A percentile compares a stretch with the other conserved stretches of the same genome.
These are phyloP conservation scores for Taiozyma sp. DNA, from an alignment of 1,139 yeast species.

Conservation along the genomic window DNA sequence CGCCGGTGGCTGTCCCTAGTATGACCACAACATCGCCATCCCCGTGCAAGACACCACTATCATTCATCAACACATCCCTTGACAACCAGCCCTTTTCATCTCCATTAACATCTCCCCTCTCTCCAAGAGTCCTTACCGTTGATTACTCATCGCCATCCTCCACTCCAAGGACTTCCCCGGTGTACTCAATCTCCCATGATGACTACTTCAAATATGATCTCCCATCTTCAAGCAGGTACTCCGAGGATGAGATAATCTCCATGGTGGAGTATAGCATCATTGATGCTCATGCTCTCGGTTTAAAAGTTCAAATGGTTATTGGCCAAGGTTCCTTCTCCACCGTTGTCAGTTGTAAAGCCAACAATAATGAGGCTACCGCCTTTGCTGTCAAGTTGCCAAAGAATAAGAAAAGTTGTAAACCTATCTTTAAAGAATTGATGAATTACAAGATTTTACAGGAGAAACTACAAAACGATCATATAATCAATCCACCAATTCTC, in stretches of 20 bases:
- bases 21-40: neutral
- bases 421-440: constrained; percentile 27
- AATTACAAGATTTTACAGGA: constrained; percentile 22
- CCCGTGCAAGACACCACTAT: neutral
- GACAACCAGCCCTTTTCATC: neutral
- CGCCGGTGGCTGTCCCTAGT: neutral
- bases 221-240: neutral
- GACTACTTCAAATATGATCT: neutral
- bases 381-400: constrained; percentile 32
- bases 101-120: neutral
- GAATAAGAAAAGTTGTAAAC: constrained; percentile 22
- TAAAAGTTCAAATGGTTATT: constrained; percentile 4
- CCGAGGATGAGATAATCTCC: neutral
- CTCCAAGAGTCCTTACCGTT: neutral
- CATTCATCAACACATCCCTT: neutral
- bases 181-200: neutral
- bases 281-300: neutral
- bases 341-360: constrained; percentile 18
- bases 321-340: constrained; percentile 30
- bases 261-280: neutral
- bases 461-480: constrained; percentile 9
- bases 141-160: neutral
- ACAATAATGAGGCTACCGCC: neutral
- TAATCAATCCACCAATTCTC: constrained; percentile 26
- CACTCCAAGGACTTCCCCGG: neutral